Evolutionary conservation across 306 rosid species (phyloP), one percentile per base, ranked within the genome.

Genomic region (Inga oerstediana): DNA sequence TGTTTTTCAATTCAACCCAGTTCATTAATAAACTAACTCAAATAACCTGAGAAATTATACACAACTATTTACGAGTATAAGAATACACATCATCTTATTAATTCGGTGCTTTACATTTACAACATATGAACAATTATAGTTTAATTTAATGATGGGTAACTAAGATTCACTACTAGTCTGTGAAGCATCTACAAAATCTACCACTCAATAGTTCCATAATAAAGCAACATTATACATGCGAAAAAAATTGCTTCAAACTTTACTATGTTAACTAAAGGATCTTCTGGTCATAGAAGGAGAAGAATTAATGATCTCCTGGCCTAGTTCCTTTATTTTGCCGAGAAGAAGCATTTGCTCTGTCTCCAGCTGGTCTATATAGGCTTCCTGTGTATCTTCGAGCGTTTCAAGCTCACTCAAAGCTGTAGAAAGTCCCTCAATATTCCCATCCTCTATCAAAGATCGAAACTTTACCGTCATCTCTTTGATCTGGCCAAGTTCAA

Each of bases 331-430:
- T 75, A 94, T 82, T 88, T 94, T 97, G 89, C 89, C 88, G 20
- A 97, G 88, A 44, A 97, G 98, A 71, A 97, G 97, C 87, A 69
- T 83, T 79, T 94, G 99, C 82, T 94, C 99, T 5, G 91, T 97
- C 84, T 97, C 98, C 8, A 97, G 81, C 76, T 92, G 97, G 44
- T 24, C 76, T 89, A 94, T 90, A 80, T 91, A 94, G 12, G 86
- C 95, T 87, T 89, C 95, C 66, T 90, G 99, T 48, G 88, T 79
- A 37, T 91, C 95, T 82, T 97, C 97, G 0, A 92, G 81, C 54
- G 91, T 86, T 88, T 92, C 94, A 41, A 97, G 86, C 81, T 97
- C 98, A 58, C 84, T 84, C 89, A 97, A 72, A 22, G 86, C 45
- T 17, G 91, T 76, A 1, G 93, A 78, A 19, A 97, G 87, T 69